Evolutionary conservation across 1,284 basidiomycete genomes (phyloP).

Genomic region (Melampsora larici-populina): DNA sequence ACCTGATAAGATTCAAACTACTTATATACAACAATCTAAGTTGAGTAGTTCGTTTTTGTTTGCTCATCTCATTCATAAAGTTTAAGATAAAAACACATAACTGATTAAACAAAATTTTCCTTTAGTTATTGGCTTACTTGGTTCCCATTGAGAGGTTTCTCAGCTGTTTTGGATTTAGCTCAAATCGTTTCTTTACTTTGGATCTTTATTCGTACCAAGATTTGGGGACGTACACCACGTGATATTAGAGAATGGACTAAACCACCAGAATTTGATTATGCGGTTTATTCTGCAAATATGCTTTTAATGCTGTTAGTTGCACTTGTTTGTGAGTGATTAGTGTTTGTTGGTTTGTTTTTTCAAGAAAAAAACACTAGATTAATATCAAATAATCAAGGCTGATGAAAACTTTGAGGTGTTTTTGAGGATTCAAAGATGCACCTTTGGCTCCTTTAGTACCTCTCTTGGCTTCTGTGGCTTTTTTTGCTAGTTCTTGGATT

Average conservation of each 20-base stretch:
- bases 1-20: constrained; percentile 43
- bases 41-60: constrained; percentile 11
- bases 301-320: constrained; percentile 40
- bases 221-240: constrained; percentile 91
- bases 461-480: constrained; percentile 66
- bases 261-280: constrained; percentile 86
- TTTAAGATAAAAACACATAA: constrained; percentile 54
- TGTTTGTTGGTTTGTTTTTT: neutral
- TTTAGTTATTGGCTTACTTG: constrained; percentile 89
- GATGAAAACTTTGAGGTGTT: neutral
- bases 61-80: constrained; percentile 59
- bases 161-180: constrained; percentile 89
- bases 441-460: constrained; percentile 81
- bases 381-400: no score
- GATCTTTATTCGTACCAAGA: constrained; percentile 75
- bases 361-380: neutral
- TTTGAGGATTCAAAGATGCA: constrained; percentile 59
- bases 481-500: constrained; percentile 61
- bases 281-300: constrained; percentile 61
- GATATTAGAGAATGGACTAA: constrained; percentile 95
- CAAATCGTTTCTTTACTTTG: constrained; percentile 86
- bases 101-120: constrained; percentile 61
- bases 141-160: constrained; percentile 90
- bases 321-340: constrained; percentile 33
- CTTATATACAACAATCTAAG: constrained; percentile 45